These are phyloP conservation scores for Fremontodendron californicum DNA, from an alignment of 345 rosid genomes.

Conservation along the genomic window DNA sequence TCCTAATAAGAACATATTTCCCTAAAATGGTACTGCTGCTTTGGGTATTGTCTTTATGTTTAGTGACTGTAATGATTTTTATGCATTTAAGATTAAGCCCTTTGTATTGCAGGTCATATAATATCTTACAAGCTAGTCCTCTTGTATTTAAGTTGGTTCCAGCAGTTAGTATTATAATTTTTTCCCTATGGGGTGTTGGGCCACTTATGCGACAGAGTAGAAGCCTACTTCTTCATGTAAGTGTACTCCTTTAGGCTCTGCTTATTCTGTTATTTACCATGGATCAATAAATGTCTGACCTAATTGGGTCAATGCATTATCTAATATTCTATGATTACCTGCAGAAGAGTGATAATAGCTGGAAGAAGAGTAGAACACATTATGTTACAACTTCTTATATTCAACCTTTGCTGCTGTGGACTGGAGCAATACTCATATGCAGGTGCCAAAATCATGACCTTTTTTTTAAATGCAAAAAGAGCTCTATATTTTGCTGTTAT, in stretches of 20 bases:
- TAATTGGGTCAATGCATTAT: conserved; percentile 8
- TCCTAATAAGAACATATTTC: neutral
- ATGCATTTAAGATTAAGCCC: neutral
- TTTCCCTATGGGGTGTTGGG: conserved; percentile 68
- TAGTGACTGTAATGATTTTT: neutral
- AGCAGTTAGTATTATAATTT: conserved; percentile 50
- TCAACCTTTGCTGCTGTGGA: conserved; percentile 76
- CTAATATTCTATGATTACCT: conserved; percentile 16
- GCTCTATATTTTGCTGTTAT: conserved; percentile 7
- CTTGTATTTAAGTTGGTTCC: conserved; percentile 52
- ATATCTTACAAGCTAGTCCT: conserved; percentile 48
- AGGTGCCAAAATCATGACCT: conserved; percentile 37
- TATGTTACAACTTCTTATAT: conserved; percentile 60
- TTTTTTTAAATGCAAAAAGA: neutral
- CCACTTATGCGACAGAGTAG: conserved; percentile 61
- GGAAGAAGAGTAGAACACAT: conserved; percentile 70
- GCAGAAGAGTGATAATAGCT: conserved; percentile 66
- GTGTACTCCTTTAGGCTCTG: conserved; percentile 19
- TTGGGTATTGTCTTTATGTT: conserved; percentile 4
- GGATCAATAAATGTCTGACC: neutral
- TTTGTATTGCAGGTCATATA: conserved; percentile 46
- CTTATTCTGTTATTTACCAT: conserved; percentile 4
- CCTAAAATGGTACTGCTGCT: neutral
- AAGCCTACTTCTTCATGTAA: conserved; percentile 51
- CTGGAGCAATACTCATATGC: conserved; percentile 68